phyloP scores from a whole-genome alignment of 1,139 yeast genomes.

The Taphrina wiesneri region DNA sequence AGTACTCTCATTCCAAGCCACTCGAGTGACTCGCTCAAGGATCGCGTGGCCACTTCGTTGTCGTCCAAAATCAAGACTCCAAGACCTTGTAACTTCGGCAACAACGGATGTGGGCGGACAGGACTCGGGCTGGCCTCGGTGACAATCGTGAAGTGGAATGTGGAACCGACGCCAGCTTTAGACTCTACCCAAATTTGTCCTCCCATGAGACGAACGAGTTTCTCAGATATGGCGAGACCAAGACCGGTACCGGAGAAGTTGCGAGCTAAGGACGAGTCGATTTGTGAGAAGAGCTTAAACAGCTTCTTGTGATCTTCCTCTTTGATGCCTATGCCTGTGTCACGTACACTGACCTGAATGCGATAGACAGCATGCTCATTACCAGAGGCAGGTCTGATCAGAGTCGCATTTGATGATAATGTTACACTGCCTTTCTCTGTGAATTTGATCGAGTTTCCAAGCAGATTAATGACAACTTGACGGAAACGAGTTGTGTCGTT shows the following conservation, averaged over 20 bases:
- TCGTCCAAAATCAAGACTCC: conserved; percentile 23
- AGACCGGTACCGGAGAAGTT: conserved; percentile 63
- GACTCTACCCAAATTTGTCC: conserved; percentile 58
- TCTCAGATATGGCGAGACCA: conserved; percentile 47
- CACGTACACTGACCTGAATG: conserved; percentile 64
- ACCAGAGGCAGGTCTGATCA: not conserved
- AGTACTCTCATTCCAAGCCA: conserved; percentile 23
- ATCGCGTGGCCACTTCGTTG: conserved; percentile 18
- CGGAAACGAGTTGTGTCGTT: conserved; percentile 89
- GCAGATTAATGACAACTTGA: conserved; percentile 84
- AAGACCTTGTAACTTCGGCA: conserved; percentile 6
- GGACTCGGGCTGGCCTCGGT: conserved; percentile 5
- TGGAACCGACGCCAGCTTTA: conserved; percentile 56
- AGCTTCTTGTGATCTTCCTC: conserved; percentile 53
- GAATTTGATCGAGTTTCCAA: conserved; percentile 81
- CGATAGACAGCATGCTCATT: conserved; percentile 44
- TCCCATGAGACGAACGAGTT: conserved; percentile 54
- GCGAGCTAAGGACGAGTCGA: conserved; percentile 60
- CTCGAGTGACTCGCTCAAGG: conserved; percentile 19
- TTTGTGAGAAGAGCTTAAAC: conserved; percentile 63
- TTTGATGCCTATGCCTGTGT: conserved; percentile 67
- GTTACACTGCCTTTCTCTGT: conserved; percentile 69
- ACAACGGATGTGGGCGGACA: not conserved
- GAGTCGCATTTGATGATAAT: conserved; percentile 37
- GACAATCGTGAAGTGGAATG: conserved; percentile 50